phyloP scores from a whole-genome alignment of 208 protist genomes.

The Lotmaria passim region DNA sequence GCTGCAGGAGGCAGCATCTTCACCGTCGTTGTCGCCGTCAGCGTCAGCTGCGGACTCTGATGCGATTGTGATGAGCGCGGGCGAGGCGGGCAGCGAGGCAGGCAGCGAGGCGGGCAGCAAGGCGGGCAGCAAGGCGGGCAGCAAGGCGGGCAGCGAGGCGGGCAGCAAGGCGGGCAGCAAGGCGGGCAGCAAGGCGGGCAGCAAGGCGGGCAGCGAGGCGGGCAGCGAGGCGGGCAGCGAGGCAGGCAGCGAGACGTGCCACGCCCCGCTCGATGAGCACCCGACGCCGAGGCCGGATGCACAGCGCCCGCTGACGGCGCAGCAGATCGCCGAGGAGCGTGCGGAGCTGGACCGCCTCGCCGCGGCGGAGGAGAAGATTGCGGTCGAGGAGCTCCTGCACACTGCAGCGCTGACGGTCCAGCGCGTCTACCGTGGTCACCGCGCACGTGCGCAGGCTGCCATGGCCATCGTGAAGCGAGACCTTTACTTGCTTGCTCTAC shows the following conservation, averaged over 20 bases:
- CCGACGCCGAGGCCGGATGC: not conserved
- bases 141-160: too few relatives aligned
- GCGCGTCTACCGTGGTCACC: conserved; percentile 51
- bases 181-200: too few relatives aligned
- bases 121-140: too few relatives aligned
- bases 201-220: too few relatives aligned
- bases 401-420: conserved; percentile 52
- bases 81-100: not conserved
- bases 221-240: too few relatives aligned
- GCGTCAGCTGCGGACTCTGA: too few relatives aligned
- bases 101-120: not conserved
- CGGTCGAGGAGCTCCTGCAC: conserved; percentile 41
- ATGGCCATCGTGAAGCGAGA: conserved; percentile 30
- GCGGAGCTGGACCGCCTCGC: conserved; percentile 18
- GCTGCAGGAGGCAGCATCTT: conserved; percentile 22
- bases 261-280: not conserved
- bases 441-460: conserved; percentile 34
- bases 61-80: not conserved
- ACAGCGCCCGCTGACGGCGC: not conserved
- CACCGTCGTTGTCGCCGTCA: too few relatives aligned
- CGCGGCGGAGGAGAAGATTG: conserved; percentile 31
- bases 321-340: conserved; percentile 8
- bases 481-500: conserved; percentile 26
- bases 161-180: too few relatives aligned
- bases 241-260: not conserved